Evolutionary conservation across 2,329 filamentous ascomycete species (phyloP), one percentile per base, ranked within the genome.

Genomic region (Paecilomyces dactylethromorphus): DNA sequence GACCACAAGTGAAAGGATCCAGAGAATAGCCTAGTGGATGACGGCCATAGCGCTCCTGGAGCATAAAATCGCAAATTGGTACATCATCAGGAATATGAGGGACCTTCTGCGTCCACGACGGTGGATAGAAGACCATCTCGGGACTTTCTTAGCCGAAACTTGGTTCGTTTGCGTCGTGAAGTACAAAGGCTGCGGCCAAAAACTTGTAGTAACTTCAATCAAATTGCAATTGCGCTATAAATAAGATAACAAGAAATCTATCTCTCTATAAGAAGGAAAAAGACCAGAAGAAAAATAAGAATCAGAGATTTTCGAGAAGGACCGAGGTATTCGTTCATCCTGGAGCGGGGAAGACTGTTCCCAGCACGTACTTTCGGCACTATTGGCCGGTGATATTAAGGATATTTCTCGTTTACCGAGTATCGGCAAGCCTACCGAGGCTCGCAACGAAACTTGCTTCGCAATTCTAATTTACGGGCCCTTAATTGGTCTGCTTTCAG

Each of bases 1-100:
- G 65, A 18, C 89, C 91, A 68, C 90, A 93, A 33, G 87, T 91
- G 74, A 88, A 95, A 0, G 90, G 89, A 57, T 87, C 82, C 53
- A 79, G 79, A 21, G 90, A 87, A 61, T 84, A 79, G 32, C 82
- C 79, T 10, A 89, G 74, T 10, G 89, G 81, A 56, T 78, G 74
- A 53, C 90, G 84, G 35, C 89, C 90, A 68, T 90, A 83, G 53
- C 81, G 76, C 66, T 93, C 90, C 65, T 87, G 83, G 61, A 87
- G 83, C 78, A 95, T 87, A 74, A 95, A 95, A 56, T 93, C 85
- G 63, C 82, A 82, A 59, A 95, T 81, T 4, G 90, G 82, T 65
- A 95, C 82, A 31, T 85, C 85, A 72, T 94, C 90, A 15, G 90
- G 90, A 10, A 87, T 80, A 33, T 87, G 82, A 74, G 71, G 71